A percentile compares a stretch with the other conserved stretches of the same genome.
phyloP scores from a whole-genome alignment of 1,284 basidiomycete species.

The Blastosporella zonata region DNA sequence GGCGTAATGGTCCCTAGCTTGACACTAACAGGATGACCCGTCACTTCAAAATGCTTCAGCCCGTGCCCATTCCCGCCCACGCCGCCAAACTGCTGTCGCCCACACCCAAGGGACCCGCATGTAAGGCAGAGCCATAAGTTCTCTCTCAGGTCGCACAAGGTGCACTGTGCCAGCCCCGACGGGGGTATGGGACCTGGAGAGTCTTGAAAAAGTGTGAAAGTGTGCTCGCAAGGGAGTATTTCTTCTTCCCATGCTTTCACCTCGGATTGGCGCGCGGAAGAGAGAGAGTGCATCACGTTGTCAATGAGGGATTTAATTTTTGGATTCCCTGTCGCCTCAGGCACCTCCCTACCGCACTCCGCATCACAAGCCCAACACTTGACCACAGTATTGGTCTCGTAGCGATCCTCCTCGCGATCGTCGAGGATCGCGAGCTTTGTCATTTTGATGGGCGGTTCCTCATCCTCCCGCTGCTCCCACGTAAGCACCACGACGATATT shows the following conservation, averaged over 20 bases:
- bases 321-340: conserved; percentile 30
- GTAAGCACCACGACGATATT: conserved; percentile 1
- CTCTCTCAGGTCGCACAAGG: conserved; percentile 75
- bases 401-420: conserved; percentile 87
- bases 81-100: conserved; percentile 86
- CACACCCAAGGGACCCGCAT: conserved; percentile 94
- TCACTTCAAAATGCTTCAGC: conserved; percentile 75
- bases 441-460: conserved; percentile 82
- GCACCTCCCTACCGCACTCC: conserved; percentile 49
- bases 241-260: conserved; percentile 99
- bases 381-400: conserved; percentile 65
- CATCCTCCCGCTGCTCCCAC: conserved; percentile 45
- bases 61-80: conserved; percentile 90
- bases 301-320: conserved; percentile 58
- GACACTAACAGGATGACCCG: conserved; percentile 82
- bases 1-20: conserved; percentile 98
- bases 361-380: conserved; percentile 78
- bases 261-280: conserved; percentile 89
- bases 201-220: conserved; percentile 73
- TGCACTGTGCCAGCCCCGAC: conserved; percentile 72
- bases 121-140: conserved; percentile 96
- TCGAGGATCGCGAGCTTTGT: conserved; percentile 88
- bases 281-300: conserved; percentile 80
- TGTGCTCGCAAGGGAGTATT: conserved; percentile 85
- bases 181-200: conserved; percentile 50